Evolutionary conservation across 768 basidiomycete genomes (phyloP), one percentile per base, ranked within the genome.

Genomic region (Kondoa subrosea): DNA sequence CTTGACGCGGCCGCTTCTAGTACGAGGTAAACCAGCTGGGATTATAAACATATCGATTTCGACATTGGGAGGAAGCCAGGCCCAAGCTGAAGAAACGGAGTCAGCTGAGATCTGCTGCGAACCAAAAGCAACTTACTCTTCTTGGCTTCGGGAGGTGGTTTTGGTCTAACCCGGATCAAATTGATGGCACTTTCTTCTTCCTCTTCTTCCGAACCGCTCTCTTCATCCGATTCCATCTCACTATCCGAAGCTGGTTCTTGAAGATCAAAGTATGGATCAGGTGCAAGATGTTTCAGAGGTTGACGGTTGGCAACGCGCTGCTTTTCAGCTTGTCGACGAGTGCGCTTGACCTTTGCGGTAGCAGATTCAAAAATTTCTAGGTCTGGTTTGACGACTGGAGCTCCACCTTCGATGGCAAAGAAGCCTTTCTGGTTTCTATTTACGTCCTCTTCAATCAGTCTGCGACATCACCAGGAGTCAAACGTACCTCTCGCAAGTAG

Each of bases 401-500:
- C 56, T 56, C 25, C 56, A 56, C 56, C 67, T 57, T 4, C 15
- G 27, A 26, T 66, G 4, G n/a, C 26, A 26, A 34, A n/a, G 21
- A 66, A 14, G 17, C 21, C 58, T 60, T 25, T 60, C 25, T 31
- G 14, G 8, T 25, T 56, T 15, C 56, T 15, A 56, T 25, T 56
- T 56, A 15, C 15, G 15, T 56, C 56, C 56, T 25, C 25, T 56
- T 56, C 16, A 56, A 56, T 15, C 15, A 56, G 56, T 25, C 56
- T 56, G 15, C 56, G 15, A 15, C 56, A 15, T 56, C 25, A 15
- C 56, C 25, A 56, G 25, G 56, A 56, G 56, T 25, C 56, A 25
- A 25, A 30, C 68, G 56, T 16, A 66, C 69, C 34, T 21, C 34
- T 57, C 40, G 40, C 69, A 69, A 12, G 69, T 69, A 25, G 16